Evolutionary conservation across 1,139 yeast species (phyloP).

Genomic region (Komagataea norvegica): DNA sequence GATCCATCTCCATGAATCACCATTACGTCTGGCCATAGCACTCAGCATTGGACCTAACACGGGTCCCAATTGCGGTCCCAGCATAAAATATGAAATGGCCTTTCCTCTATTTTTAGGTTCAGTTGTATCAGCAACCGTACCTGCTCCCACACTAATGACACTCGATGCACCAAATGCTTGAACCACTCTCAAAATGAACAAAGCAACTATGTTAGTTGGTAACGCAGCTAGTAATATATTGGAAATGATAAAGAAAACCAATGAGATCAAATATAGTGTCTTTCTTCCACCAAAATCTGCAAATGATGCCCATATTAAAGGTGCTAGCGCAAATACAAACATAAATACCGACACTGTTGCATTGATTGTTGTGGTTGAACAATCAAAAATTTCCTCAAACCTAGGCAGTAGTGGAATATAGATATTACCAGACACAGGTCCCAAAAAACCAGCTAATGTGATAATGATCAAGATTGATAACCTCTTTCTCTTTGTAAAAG

Average conservation of each 20-base stretch:
- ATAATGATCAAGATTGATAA: conserved; percentile 33
- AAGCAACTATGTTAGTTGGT: conserved; percentile 43
- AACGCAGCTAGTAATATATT: conserved; percentile 45
- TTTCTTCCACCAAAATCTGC: conserved; percentile 60
- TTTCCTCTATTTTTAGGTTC: conserved; percentile 46
- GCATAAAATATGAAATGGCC: conserved; percentile 49
- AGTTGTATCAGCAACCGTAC: conserved; percentile 48
- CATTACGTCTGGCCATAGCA: conserved; percentile 28
- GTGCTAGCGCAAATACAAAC: conserved; percentile 52
- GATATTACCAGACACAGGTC: conserved; percentile 57
- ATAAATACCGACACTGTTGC: conserved; percentile 59
- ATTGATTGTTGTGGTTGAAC: conserved; percentile 43
- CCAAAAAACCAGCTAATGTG: conserved; percentile 49
- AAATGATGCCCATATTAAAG: conserved; percentile 50
- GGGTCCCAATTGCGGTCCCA: conserved; percentile 60
- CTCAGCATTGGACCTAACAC: conserved; percentile 47
- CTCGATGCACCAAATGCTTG: conserved; percentile 55
- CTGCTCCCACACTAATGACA: conserved; percentile 53
- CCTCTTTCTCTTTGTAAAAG: conserved; percentile 22
- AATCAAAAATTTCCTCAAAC: conserved; percentile 38
- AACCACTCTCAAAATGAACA: conserved; percentile 40
- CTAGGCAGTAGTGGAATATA: conserved; percentile 53
- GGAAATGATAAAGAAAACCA: conserved; percentile 41
- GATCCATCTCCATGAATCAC: conserved; percentile 49
- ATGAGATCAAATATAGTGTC: conserved; percentile 42